These are phyloP conservation scores for Sugiyamaella neomexicana DNA, from an alignment of 1,139 yeast species.

Conservation along the genomic window DNA sequence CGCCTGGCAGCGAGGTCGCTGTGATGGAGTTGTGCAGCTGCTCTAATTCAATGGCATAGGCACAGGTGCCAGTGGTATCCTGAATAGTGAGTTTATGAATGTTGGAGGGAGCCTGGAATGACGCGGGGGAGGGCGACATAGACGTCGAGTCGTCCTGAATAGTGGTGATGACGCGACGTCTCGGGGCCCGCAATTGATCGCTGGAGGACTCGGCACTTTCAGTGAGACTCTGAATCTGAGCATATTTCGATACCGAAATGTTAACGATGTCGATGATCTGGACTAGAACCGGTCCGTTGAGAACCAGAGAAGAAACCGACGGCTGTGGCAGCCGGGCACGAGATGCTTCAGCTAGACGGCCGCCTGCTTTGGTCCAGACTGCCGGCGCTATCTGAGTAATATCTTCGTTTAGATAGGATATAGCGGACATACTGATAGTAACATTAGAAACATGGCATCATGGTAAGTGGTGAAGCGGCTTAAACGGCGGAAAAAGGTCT, in stretches of 20 bases:
- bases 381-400: constrained; percentile 10
- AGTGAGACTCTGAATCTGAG: constrained; percentile 26
- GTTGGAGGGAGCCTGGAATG: constrained; percentile 4
- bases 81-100: constrained; percentile 30
- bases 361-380: constrained; percentile 7
- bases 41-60: constrained; percentile 33
- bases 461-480: constrained; percentile 4
- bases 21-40: constrained; percentile 10
- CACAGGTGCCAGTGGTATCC: constrained; percentile 29
- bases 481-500: constrained; percentile 9
- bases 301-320: neutral
- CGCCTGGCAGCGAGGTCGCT: constrained; percentile 19
- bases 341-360: constrained; percentile 1
- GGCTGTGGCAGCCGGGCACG: neutral
- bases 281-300: constrained; percentile 27
- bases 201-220: constrained; percentile 16
- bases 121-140: neutral
- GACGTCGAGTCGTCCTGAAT: constrained; percentile 2
- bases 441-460: too few species aligned
- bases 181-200: constrained; percentile 12
- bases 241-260: constrained; percentile 29
- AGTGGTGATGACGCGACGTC: constrained; percentile 12
- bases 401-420: constrained; percentile 13
- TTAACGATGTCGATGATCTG: constrained; percentile 30
- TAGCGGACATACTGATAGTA: neutral